These are phyloP conservation scores for Starmerella khaoyaiensis DNA, from an alignment of 805 yeast species.

Conservation along the genomic window DNA sequence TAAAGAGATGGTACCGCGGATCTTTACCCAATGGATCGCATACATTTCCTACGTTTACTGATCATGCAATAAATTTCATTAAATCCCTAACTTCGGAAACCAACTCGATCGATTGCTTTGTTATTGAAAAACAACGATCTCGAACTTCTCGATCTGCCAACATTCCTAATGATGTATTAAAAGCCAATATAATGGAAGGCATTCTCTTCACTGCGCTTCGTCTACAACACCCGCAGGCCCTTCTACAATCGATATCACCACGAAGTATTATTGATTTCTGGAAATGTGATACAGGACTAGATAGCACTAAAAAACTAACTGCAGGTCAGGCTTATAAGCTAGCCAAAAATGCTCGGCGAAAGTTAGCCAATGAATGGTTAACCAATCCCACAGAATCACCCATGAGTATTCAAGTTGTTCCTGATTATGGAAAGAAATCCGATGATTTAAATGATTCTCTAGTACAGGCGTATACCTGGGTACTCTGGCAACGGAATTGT, in stretches of 20 bases:
- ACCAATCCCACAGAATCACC: slow-evolving; percentile 10
- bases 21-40: slow-evolving; percentile 14
- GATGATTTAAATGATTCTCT: slow-evolving; percentile 58
- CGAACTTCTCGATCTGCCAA: slow-evolving; percentile 36
- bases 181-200: slow-evolving; percentile 43
- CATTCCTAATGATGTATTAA: slow-evolving; percentile 40
- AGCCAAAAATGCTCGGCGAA: slow-evolving; percentile 21
- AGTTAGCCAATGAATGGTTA: slow-evolving; percentile 19
- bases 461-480: slow-evolving; percentile 45
- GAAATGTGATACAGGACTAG: slow-evolving; percentile 6
- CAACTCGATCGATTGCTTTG: slow-evolving; percentile 28
- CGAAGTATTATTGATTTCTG: slow-evolving; percentile 22
- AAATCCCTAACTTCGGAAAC: slow-evolving; percentile 1
- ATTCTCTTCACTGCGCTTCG: slow-evolving; percentile 31
- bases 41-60: slow-evolving; percentile 24
- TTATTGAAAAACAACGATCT: slow-evolving; percentile 46
- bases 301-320: neutral
- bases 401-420: slow-evolving; percentile 1
- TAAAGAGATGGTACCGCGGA: slow-evolving; percentile 11
- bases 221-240: slow-evolving; percentile 5
- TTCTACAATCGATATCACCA: slow-evolving; percentile 22
- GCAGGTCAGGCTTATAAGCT: slow-evolving; percentile 14
- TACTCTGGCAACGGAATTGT: slow-evolving; percentile 32
- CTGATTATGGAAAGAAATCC: slow-evolving; percentile 21
- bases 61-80: slow-evolving; percentile 18